phyloP scores from a whole-genome alignment of 1,284 basidiomycete genomes.

The Cutaneotrichosporon cutaneum region DNA sequence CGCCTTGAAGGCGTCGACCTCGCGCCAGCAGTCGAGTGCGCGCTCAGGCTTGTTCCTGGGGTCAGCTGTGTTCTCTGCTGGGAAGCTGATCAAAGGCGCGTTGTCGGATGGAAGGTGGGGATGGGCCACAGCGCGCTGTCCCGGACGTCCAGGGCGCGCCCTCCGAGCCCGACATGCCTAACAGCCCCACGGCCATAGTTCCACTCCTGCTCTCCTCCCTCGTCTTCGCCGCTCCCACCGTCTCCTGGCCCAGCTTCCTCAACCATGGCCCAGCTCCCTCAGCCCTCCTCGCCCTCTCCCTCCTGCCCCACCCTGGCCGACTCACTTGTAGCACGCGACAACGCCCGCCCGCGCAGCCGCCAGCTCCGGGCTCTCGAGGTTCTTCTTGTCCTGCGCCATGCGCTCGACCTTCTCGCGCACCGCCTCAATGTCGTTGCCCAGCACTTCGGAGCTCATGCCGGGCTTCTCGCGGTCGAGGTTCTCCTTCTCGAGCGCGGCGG shows the following conservation, averaged over 20 bases:
- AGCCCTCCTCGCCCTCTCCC: not conserved
- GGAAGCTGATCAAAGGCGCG: not conserved
- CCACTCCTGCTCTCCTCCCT: too few relatives aligned
- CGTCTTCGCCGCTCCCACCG: too few relatives aligned
- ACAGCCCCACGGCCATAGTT: too few relatives aligned
- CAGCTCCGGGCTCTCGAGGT: constrained; percentile 41
- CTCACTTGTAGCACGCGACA: constrained; percentile 51
- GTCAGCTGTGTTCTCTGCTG: not conserved
- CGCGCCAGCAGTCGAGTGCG: constrained; percentile 54
- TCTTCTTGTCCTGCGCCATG: constrained; percentile 39
- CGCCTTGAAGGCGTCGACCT: constrained; percentile 52
- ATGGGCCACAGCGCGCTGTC: too few relatives aligned
- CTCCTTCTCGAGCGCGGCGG: constrained; percentile 52
- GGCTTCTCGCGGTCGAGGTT: constrained; percentile 53
- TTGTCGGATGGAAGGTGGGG: too few relatives aligned
- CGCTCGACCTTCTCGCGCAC: constrained; percentile 52
- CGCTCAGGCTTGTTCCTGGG: constrained; percentile 41
- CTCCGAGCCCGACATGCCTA: too few relatives aligned
- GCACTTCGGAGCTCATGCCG: constrained; percentile 47
- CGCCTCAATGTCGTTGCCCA: constrained; percentile 53
- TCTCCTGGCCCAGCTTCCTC: too few relatives aligned
- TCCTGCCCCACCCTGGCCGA: constrained; percentile 11
- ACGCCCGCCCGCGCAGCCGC: constrained; percentile 41
- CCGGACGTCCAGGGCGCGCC: too few relatives aligned
- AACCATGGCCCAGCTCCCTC: not conserved